Evolutionary conservation across 768 basidiomycete genomes (phyloP).

Genomic region (Collybia sordida): DNA sequence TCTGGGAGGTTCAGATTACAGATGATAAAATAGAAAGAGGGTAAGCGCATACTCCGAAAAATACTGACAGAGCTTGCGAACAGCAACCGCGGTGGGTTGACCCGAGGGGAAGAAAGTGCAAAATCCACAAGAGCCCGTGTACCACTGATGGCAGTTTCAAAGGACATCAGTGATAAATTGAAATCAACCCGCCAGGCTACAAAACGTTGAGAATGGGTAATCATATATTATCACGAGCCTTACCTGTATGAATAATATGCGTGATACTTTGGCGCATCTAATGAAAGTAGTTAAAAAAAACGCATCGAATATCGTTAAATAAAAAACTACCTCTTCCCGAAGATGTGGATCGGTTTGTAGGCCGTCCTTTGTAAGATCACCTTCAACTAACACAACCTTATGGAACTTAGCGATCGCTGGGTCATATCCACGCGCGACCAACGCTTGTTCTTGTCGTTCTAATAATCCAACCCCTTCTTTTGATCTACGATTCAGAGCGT

Average conservation of each 20-base stretch:
- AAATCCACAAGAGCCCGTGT: constrained; percentile 42
- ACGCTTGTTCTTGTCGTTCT: constrained; percentile 2
- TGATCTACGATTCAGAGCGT: constrained; percentile 25
- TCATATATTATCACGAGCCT: not conserved
- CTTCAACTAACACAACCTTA: constrained; percentile 3
- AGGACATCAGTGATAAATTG: constrained; percentile 41
- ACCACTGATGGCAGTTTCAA: constrained; percentile 40
- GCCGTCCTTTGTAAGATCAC: not conserved
- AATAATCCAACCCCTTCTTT: not conserved
- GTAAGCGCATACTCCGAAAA: constrained; percentile 14
- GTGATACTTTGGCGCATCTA: constrained; percentile 7
- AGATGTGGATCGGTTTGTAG: not conserved
- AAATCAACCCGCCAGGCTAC: constrained; percentile 52
- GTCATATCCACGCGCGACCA: constrained; percentile 3
- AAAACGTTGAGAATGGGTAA: not conserved
- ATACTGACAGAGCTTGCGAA: constrained; percentile 36
- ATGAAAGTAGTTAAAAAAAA: not conserved
- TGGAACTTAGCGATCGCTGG: not conserved
- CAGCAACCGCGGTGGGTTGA: constrained; percentile 29
- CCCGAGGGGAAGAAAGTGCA: constrained; percentile 25
- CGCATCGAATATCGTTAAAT: not conserved
- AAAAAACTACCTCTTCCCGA: constrained; percentile 3
- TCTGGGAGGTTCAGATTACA: not conserved
- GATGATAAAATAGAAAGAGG: not conserved
- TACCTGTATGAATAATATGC: constrained; percentile 8